Evolutionary conservation across 1,139 yeast species (phyloP).

Genomic region (Magnusiomyces magnusii): DNA sequence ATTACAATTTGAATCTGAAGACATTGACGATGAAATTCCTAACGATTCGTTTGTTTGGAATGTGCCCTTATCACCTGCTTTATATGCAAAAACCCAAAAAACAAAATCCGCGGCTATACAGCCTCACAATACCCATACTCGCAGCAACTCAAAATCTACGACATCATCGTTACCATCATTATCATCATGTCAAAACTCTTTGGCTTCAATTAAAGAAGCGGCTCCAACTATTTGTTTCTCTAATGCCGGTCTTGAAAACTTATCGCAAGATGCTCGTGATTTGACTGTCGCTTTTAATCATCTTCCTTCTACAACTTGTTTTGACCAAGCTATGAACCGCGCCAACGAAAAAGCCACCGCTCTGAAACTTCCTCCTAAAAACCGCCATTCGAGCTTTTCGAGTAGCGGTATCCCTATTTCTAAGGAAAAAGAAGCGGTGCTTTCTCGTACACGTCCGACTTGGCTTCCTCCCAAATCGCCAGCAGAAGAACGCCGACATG

Average conservation of each 20-base stretch:
- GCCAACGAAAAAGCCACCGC: constrained; percentile 7
- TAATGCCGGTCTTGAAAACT: constrained; percentile 22
- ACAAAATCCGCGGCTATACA: constrained; percentile 1
- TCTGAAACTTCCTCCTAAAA: constrained; percentile 11
- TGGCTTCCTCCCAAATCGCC: constrained; percentile 61
- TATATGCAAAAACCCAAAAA: constrained; percentile 30
- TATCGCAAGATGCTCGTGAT: constrained; percentile 43
- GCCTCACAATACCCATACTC: background rate
- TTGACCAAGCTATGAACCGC: background rate
- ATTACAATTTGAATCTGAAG: constrained; percentile 27
- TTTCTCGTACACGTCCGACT: constrained; percentile 52
- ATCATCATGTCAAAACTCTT: constrained; percentile 7
- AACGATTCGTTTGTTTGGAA: constrained; percentile 49
- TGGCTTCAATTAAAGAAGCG: constrained; percentile 21
- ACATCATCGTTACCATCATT: constrained; percentile 19
- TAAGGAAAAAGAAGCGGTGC: constrained; percentile 26
- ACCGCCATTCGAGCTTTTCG: constrained; percentile 9
- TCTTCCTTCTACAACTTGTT: constrained; percentile 18
- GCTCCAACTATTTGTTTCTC: constrained; percentile 20
- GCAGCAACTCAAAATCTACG: constrained; percentile 16
- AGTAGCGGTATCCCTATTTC: constrained; percentile 21
- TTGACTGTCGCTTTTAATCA: constrained; percentile 38
- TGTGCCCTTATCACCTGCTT: constrained; percentile 55
- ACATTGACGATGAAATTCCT: constrained; percentile 46
- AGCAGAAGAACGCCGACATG: constrained; percentile 49